phyloP scores from a whole-genome alignment of 352 stramenopile species.

The Globisporangium orthogonon region DNA sequence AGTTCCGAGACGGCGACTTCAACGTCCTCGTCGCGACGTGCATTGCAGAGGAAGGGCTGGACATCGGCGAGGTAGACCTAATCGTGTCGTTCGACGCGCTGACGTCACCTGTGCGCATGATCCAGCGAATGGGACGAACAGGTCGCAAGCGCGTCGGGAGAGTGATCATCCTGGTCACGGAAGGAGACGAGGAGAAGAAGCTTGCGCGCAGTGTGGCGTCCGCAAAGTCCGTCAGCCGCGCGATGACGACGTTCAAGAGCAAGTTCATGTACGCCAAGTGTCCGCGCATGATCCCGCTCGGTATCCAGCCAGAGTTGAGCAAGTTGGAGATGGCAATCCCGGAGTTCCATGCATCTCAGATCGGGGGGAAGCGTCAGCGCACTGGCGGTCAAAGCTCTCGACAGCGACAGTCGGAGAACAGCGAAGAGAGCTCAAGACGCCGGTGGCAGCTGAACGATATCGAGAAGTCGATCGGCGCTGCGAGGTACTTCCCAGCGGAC shows the following conservation, averaged over 20 bases:
- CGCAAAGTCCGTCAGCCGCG: conserved; percentile 73
- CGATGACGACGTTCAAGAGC: conserved; percentile 86
- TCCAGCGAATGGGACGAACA: conserved; percentile 95
- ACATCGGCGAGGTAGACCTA: conserved; percentile 94
- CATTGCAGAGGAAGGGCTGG: conserved; percentile 94
- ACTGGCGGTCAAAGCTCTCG: neutral
- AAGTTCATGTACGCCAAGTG: conserved; percentile 85
- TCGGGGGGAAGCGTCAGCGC: conserved; percentile 46
- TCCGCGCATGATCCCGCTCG: conserved; percentile 61
- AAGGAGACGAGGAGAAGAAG: conserved; percentile 89
- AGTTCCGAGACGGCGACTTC: conserved; percentile 83
- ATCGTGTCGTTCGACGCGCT: conserved; percentile 93
- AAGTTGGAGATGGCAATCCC: conserved; percentile 71
- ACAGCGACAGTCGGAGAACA: conserved; percentile 2
- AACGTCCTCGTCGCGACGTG: conserved; percentile 94
- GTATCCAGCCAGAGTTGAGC: conserved; percentile 38
- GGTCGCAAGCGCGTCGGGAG: conserved; percentile 92
- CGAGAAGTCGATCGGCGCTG: conserved; percentile 38
- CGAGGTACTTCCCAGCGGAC: conserved; percentile 40
- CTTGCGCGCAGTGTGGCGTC: conserved; percentile 66
- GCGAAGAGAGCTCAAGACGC: conserved; percentile 8
- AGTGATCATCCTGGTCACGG: conserved; percentile 85
- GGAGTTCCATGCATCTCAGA: conserved; percentile 69
- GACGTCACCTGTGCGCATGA: conserved; percentile 93
- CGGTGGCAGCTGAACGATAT: conserved; percentile 62